These are phyloP conservation scores for Plasmodium gonderi DNA, from an alignment of 169 alveolate species.

Conservation along the genomic window DNA sequence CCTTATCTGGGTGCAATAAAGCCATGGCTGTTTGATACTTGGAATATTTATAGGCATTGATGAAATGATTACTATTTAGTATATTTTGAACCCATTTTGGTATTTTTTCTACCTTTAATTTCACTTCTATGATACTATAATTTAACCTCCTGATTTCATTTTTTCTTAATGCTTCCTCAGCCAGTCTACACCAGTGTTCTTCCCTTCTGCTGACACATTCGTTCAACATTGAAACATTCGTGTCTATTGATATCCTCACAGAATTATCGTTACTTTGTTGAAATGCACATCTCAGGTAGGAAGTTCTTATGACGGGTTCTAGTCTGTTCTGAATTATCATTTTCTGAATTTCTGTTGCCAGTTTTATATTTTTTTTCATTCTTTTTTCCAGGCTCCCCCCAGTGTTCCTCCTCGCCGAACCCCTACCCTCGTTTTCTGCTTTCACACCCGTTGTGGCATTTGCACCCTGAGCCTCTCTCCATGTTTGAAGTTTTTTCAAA, in stretches of 20 bases:
- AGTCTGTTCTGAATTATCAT: slow-evolving; percentile 73
- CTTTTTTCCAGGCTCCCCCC: not conserved
- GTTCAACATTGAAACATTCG: slow-evolving; percentile 84
- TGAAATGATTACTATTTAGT: slow-evolving; percentile 76
- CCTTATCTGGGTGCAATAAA: slow-evolving; percentile 78
- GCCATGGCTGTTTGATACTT: slow-evolving; percentile 86
- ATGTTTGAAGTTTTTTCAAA: slow-evolving; percentile 14
- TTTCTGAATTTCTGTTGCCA: slow-evolving; percentile 79
- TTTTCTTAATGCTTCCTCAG: slow-evolving; percentile 83
- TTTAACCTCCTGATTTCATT: slow-evolving; percentile 79
- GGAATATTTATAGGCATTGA: slow-evolving; percentile 80
- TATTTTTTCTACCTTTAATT: slow-evolving; percentile 77
- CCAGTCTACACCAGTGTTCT: slow-evolving; percentile 85
- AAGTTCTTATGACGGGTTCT: slow-evolving; percentile 86
- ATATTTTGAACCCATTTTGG: slow-evolving; percentile 81
- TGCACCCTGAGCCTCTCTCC: no score
- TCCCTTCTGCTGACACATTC: slow-evolving; percentile 73
- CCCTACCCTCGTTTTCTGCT: not conserved
- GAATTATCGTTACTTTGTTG: slow-evolving; percentile 79
- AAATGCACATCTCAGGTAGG: slow-evolving; percentile 86
- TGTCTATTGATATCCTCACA: slow-evolving; percentile 84
- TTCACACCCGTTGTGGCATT: not conserved
- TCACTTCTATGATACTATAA: slow-evolving; percentile 81
- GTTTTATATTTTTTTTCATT: slow-evolving; percentile 51
- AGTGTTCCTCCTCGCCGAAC: no score